phyloP scores from a whole-genome alignment of 352 stramenopile species.

The Phytophthora colocasiae region DNA sequence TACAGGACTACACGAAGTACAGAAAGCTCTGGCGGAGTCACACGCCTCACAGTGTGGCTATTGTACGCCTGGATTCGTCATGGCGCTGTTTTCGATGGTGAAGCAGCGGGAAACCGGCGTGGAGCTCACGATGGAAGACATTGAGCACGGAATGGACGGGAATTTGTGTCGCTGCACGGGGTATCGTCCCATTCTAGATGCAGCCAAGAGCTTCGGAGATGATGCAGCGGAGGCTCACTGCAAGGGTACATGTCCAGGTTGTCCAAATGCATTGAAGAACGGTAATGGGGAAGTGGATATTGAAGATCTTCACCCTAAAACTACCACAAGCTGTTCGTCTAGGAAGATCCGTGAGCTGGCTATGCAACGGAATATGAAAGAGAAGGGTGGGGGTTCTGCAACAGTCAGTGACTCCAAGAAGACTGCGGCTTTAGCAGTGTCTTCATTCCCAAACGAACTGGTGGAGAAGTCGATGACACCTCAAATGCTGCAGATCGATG shows the following conservation, averaged over 20 bases:
- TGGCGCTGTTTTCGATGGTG: conserved; percentile 86
- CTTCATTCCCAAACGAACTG: conserved; percentile 67
- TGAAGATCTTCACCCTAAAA: conserved; percentile 55
- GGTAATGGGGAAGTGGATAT: conserved; percentile 52
- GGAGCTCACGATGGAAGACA: conserved; percentile 82
- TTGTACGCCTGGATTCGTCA: conserved; percentile 91
- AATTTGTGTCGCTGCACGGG: conserved; percentile 97
- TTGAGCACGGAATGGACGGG: conserved; percentile 95
- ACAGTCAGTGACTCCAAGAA: conserved; percentile 33
- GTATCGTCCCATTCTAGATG: conserved; percentile 86
- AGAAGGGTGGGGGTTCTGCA: conserved; percentile 12
- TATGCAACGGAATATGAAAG: conserved; percentile 45
- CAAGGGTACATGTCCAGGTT: conserved; percentile 70
- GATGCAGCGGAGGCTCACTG: conserved; percentile 68
- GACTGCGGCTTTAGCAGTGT: conserved; percentile 16
- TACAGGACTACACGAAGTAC: conserved; percentile 78
- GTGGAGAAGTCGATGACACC: conserved; percentile 57
- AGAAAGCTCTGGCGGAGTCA: conserved; percentile 88
- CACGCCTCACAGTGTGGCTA: conserved; percentile 96
- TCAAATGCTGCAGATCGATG: conserved; percentile 73
- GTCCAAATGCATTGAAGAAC: conserved; percentile 64
- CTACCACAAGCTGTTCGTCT: conserved; percentile 70
- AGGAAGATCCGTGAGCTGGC: conserved; percentile 70
- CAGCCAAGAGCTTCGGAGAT: conserved; percentile 86
- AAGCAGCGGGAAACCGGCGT: conserved; percentile 76